A percentile compares a stretch with the other conserved stretches of the same genome.
Conservation (phyloP, 129 eudicot genomes). For the Solidago caesia region DNA sequence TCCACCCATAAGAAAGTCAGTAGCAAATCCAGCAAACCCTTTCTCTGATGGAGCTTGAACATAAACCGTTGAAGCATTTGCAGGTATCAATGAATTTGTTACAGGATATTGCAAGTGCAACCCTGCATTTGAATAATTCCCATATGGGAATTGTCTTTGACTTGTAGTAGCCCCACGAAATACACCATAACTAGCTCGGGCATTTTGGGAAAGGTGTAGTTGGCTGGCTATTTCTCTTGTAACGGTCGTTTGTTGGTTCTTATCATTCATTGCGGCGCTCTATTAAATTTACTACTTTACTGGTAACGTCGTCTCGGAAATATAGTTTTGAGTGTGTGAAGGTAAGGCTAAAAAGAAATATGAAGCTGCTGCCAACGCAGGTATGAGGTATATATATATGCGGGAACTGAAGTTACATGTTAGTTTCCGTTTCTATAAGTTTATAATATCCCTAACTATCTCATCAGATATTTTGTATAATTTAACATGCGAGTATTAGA, state of each 20-base stretch:
- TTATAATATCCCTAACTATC: too few relatives aligned
- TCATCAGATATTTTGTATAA: too few relatives aligned
- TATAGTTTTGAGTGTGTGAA: background rate
- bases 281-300: too few relatives aligned
- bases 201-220: constrained; percentile 34
- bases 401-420: background rate
- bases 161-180: constrained; percentile 28
- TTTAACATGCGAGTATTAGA: too few relatives aligned
- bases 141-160: constrained; percentile 31
- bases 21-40: constrained; percentile 46
- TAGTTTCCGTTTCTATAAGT: background rate
- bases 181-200: constrained; percentile 24
- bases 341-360: background rate
- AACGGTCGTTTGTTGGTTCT: constrained; percentile 13
- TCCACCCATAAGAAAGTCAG: constrained; percentile 57
- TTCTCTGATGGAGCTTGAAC: constrained; percentile 55
- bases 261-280: constrained; percentile 15
- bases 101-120: constrained; percentile 17
- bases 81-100: constrained; percentile 31
- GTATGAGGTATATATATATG: background rate
- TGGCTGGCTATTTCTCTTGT: constrained; percentile 18
- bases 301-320: background rate
- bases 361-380: background rate
- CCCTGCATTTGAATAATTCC: constrained; percentile 34
- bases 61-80: constrained; percentile 36